Conservation (phyloP, 2,329 filamentous ascomycete genomes). For the Talaromyces sp. region DNA sequence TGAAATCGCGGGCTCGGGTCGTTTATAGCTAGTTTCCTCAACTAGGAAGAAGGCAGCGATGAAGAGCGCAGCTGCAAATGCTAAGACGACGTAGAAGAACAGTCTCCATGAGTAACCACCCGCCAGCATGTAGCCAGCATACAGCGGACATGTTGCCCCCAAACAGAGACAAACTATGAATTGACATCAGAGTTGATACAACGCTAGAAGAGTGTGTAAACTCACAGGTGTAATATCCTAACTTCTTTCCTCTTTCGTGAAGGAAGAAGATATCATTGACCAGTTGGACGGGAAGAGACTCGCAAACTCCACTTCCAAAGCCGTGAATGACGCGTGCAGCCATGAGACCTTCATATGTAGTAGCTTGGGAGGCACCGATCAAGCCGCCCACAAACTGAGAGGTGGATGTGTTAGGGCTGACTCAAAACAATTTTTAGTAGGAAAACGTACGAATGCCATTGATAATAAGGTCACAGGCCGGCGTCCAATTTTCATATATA, state of each 20-base stretch:
- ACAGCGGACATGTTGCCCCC: slow-evolving; percentile 53
- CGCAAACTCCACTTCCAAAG: slow-evolving; percentile 43
- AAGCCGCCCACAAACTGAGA: slow-evolving; percentile 37
- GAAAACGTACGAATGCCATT: slow-evolving; percentile 30
- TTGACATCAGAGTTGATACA: slow-evolving; percentile 1
- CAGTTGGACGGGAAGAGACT: slow-evolving; percentile 44
- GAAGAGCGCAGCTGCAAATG: slow-evolving; percentile 44
- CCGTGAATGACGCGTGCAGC: slow-evolving; percentile 38
- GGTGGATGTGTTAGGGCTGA: not conserved
- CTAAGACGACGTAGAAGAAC: slow-evolving; percentile 59
- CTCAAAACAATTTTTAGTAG: not conserved
- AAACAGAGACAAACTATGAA: slow-evolving; percentile 50
- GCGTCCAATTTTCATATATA: slow-evolving; percentile 51
- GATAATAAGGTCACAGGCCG: slow-evolving; percentile 42
- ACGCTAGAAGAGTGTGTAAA: not conserved
- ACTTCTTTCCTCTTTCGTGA: slow-evolving; percentile 45
- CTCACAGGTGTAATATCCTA: slow-evolving; percentile 56
- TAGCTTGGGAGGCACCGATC: slow-evolving; percentile 39
- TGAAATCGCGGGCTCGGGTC: slow-evolving; percentile 15
- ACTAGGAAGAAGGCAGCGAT: slow-evolving; percentile 54
- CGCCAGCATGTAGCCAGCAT: slow-evolving; percentile 58
- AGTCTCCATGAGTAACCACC: slow-evolving; percentile 56
- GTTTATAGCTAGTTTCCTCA: slow-evolving; percentile 56
- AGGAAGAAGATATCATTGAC: slow-evolving; percentile 48
- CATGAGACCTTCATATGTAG: slow-evolving; percentile 39